Evolutionary conservation across 345 rosid genomes (phyloP).

Genomic region (Odontarrhena argentea): DNA sequence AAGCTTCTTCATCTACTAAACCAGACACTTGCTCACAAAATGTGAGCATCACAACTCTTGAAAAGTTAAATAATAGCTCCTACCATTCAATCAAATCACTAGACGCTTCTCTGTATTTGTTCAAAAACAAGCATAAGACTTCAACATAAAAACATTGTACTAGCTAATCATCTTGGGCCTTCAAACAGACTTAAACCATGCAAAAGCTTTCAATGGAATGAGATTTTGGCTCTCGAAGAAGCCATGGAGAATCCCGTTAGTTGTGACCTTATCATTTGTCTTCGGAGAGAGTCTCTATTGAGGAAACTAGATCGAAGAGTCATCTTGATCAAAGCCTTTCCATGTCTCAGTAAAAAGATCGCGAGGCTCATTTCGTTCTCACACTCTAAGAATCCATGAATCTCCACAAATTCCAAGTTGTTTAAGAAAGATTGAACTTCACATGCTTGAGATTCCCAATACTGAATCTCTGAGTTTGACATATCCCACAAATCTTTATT

Average conservation of each 20-base stretch:
- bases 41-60: slow-evolving; percentile 50
- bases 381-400: slow-evolving; percentile 73
- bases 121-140: background rate
- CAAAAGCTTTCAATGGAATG: slow-evolving; percentile 42
- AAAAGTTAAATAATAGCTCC: slow-evolving; percentile 37
- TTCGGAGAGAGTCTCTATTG: slow-evolving; percentile 55
- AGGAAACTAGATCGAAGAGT: slow-evolving; percentile 58
- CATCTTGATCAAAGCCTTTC: slow-evolving; percentile 74
- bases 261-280: slow-evolving; percentile 70
- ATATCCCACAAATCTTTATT: slow-evolving; percentile 71
- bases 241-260: slow-evolving; percentile 72
- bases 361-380: slow-evolving; percentile 74
- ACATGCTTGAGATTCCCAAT: slow-evolving; percentile 64
- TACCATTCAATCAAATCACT: slow-evolving; percentile 16
- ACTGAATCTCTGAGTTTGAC: slow-evolving; percentile 59
- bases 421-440: slow-evolving; percentile 58
- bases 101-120: background rate
- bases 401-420: slow-evolving; percentile 63
- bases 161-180: slow-evolving; percentile 8
- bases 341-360: slow-evolving; percentile 77
- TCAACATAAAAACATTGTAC: slow-evolving; percentile 17
- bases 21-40: slow-evolving; percentile 53
- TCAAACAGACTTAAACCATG: slow-evolving; percentile 2
- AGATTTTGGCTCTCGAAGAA: slow-evolving; percentile 73
- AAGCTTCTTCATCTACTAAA: slow-evolving; percentile 54